Percentiles rank a stretch among this genome's conserved stretches.
Conservation (phyloP, 1,139 yeast species). For the Lodderomyces margitis region DNA sequence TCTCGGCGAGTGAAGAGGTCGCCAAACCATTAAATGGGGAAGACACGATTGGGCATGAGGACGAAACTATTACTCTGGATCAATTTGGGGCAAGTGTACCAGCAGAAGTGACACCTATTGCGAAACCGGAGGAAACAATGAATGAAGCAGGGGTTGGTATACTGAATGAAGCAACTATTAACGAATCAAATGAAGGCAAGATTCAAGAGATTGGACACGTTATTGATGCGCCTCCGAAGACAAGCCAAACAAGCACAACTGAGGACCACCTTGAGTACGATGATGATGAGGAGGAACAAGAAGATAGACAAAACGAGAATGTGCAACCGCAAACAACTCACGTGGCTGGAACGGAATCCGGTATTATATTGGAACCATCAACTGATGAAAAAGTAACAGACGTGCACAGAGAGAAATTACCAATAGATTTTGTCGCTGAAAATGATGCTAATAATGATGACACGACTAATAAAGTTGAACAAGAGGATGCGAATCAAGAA, state of each 20-base stretch:
- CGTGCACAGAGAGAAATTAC: neutral
- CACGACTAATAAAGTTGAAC: neutral
- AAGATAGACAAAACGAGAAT: neutral
- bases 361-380: neutral
- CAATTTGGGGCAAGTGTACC: neutral
- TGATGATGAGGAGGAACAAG: slow-evolving; percentile 6
- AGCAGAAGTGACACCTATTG: neutral
- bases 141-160: slow-evolving; percentile 1
- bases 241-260: neutral
- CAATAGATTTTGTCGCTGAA: neutral
- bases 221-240: neutral
- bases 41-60: neutral
- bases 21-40: neutral
- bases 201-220: neutral
- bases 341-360: neutral
- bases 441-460: neutral
- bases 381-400: neutral
- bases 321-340: neutral
- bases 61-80: neutral
- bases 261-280: neutral
- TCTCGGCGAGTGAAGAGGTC: neutral
- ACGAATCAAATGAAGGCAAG: neutral
- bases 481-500: neutral
- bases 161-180: neutral
- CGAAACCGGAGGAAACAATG: neutral